Conservation (phyloP, 106 monocot species). For the Phalaenopsis aphrodite region DNA sequence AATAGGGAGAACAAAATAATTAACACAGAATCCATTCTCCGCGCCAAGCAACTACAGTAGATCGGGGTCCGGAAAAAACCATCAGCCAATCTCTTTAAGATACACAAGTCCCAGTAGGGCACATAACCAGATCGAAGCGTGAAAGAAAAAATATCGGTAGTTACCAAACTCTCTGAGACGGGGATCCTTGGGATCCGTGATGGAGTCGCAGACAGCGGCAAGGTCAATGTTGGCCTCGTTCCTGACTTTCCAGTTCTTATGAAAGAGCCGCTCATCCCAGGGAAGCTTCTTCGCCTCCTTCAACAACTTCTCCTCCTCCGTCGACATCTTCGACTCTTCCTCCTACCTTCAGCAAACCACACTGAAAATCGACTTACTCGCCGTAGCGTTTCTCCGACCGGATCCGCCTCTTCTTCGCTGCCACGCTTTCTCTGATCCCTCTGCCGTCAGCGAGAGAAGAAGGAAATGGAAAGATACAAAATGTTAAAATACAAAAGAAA, state of each 20-base stretch:
- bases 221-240: conserved; percentile 99
- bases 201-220: conserved; percentile 77
- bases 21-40: conserved; percentile 1
- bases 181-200: conserved; percentile 92
- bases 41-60: neutral
- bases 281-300: conserved; percentile 99
- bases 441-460: conserved; percentile 7
- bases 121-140: neutral
- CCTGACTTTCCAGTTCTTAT: conserved; percentile 99
- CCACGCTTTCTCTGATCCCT: conserved; percentile 8
- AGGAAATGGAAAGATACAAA: too few species aligned
- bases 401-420: neutral
- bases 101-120: neutral
- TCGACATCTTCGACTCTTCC: conserved; percentile 47
- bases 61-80: neutral
- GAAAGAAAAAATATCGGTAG: neutral
- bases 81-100: neutral
- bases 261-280: conserved; percentile 91
- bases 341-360: neutral
- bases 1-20: neutral
- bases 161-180: conserved; percentile 88
- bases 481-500: neutral
- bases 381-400: neutral
- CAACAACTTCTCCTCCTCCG: conserved; percentile 96
- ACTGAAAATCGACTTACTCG: neutral